These are phyloP conservation scores for Xerocomus amazonicus DNA, from an alignment of 1,284 basidiomycete genomes.

Conservation along the genomic window DNA sequence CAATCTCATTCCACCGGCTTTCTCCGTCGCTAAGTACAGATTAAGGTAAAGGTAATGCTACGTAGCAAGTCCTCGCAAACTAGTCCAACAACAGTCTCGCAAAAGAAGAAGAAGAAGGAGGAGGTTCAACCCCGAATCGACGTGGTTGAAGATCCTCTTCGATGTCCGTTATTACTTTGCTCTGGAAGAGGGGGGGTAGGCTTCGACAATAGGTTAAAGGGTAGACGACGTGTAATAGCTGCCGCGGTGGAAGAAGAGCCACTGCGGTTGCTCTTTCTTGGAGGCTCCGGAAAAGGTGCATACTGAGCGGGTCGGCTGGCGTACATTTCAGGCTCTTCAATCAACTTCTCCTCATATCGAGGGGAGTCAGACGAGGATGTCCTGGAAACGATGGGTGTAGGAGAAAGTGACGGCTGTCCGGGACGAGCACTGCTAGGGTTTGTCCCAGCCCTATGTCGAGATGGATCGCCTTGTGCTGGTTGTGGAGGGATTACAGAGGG, in stretches of 20 bases:
- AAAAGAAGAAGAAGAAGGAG: neutral
- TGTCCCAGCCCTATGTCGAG: constrained; percentile 64
- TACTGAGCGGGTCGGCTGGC: constrained; percentile 65
- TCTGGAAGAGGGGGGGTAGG: constrained; percentile 28
- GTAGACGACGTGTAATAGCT: constrained; percentile 55
- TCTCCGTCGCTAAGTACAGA: constrained; percentile 15
- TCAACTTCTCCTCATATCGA: constrained; percentile 38
- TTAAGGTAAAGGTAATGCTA: no score
- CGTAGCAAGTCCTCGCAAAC: no score
- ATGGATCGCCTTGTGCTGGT: constrained; percentile 41
- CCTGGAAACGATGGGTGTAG: constrained; percentile 43
- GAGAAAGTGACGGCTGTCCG: constrained; percentile 32
- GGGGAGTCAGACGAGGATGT: constrained; percentile 48
- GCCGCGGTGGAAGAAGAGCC: constrained; percentile 39
- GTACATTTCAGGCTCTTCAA: constrained; percentile 48
- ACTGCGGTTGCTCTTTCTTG: constrained; percentile 33
- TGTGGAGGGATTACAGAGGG: constrained; percentile 36
- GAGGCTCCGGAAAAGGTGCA: constrained; percentile 67
- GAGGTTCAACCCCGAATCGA: constrained; percentile 32
- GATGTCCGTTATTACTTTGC: constrained; percentile 23
- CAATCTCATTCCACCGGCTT: constrained; percentile 16
- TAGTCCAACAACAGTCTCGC: constrained; percentile 20
- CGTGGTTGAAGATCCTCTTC: constrained; percentile 32
- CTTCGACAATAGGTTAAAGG: constrained; percentile 64
- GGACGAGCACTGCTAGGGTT: constrained; percentile 48